Base-by-base conservation (phyloP, 2,329 filamentous ascomycete species). In the Epichloe festucae region DNA sequence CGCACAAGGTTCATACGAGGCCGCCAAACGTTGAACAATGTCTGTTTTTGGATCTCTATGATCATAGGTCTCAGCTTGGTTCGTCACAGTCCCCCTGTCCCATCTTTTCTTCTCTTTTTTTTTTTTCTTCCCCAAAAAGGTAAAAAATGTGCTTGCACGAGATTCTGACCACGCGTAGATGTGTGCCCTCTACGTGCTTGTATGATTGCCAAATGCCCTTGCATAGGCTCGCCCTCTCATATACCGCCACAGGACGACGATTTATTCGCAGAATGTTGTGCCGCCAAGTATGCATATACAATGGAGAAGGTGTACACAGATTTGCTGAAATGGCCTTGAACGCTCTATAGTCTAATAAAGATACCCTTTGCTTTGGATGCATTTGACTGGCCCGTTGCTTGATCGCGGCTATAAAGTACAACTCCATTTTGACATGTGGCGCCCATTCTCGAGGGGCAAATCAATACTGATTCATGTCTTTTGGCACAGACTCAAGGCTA, bases 1-100 rank as follows among this genome's bases (percentile, higher is more conserved):
- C 79, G 87, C 55, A 89, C 86, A 4, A 79, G 75, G 54, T 88
- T 81, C 73, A 81, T 97, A 39, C 78, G 82, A 51, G 82, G 83
- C 19, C 79, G 81, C 58, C 82, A 82, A 63, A 84, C 90, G 34
- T 72, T 95, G 53, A 96, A 96, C 63, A 94, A 94, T 60, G 81
- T 89, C 23, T 84, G 87, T 55, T 95, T 95, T 64, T 95, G 90
- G 90, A 84, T 81, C 62, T 89, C 84, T 23, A 95, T 95, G 87
- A 89, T 95, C 58, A 63, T 93, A 48, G 90, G 90, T 0, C 69
- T 95, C 54, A 87, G 85, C 55, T 71, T 91, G 78, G 86, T 90
- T 71, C 67, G 82, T 72, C 17, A 11, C 11, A 31, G 15, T 19
- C 1, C 12, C 27, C 5, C n/a, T 11, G 15, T 19, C 23, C 27